A percentile compares a stretch with the other conserved stretches of the same genome.
Conservation (phyloP, 208 protist genomes). For the Trypanosoma rangeli region DNA sequence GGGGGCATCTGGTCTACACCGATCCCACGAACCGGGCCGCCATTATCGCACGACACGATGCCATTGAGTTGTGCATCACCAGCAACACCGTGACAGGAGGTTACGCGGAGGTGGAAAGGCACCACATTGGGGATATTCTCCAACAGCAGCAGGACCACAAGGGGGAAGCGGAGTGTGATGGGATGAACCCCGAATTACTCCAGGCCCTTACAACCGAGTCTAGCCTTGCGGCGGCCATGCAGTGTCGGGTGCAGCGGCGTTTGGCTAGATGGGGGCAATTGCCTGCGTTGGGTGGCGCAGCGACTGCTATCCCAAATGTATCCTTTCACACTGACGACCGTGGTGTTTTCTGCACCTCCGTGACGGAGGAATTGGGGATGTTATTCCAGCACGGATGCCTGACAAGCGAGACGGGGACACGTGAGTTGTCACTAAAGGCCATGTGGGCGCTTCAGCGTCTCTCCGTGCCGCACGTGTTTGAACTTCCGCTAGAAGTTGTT, state of each 20-base stretch:
- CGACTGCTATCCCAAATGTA: slow-evolving; percentile 43
- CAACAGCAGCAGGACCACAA: slow-evolving; percentile 1
- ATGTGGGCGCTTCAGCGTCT: slow-evolving; percentile 55
- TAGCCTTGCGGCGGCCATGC: slow-evolving; percentile 10
- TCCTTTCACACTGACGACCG: slow-evolving; percentile 86
- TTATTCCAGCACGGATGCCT: slow-evolving; percentile 43
- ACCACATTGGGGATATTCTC: slow-evolving; percentile 53
- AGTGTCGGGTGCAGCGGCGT: slow-evolving; percentile 12
- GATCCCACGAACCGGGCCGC: slow-evolving; percentile 28
- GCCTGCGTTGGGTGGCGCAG: neutral
- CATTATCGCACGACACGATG: slow-evolving; percentile 44
- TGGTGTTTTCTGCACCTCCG: slow-evolving; percentile 75
- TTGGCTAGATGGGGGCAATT: neutral
- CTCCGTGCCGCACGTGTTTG: slow-evolving; percentile 51
- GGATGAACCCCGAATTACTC: neutral
- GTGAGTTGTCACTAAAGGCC: slow-evolving; percentile 12
- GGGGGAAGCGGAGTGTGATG: slow-evolving; percentile 1
- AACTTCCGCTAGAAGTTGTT: slow-evolving; percentile 53
- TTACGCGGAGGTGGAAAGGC: slow-evolving; percentile 46
- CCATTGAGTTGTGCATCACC: slow-evolving; percentile 85
- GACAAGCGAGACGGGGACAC: neutral
- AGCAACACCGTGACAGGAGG: slow-evolving; percentile 80
- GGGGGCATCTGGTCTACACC: slow-evolving; percentile 85
- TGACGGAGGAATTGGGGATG: slow-evolving; percentile 58
- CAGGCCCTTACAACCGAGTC: neutral